Percentiles rank a stretch among this genome's conserved stretches.
These are phyloP conservation scores for Oxyria digyna DNA, from an alignment of 148 eudicot species.

Conservation along the genomic window DNA sequence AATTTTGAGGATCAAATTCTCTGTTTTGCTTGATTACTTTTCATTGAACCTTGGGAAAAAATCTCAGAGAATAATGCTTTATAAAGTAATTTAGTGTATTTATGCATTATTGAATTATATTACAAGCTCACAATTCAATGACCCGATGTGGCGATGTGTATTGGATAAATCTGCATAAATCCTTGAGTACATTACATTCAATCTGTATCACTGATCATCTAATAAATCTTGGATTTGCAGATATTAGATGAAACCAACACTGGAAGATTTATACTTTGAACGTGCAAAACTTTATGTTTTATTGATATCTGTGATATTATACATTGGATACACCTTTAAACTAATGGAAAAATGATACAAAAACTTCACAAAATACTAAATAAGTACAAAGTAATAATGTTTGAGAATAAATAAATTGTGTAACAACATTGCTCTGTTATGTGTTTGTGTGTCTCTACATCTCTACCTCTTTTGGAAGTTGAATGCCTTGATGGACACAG, in stretches of 20 bases:
- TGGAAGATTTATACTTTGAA: background rate
- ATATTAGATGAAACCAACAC: background rate
- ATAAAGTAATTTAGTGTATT: background rate
- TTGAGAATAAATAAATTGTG: background rate
- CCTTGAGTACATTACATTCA: background rate
- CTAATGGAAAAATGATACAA: background rate
- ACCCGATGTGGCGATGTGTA: no score
- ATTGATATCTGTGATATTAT: background rate
- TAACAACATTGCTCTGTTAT: background rate
- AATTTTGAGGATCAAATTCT: background rate
- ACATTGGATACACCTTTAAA: background rate
- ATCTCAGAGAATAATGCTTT: background rate
- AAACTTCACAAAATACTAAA: background rate
- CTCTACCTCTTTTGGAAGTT: conserved; percentile 61
- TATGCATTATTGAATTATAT: no score
- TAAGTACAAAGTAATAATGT: background rate
- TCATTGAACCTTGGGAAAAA: background rate
- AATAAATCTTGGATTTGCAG: background rate
- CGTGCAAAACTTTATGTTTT: background rate
- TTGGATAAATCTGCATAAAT: background rate
- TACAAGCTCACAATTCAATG: no score
- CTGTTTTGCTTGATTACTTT: no score
- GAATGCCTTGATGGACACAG: conserved; percentile 42
- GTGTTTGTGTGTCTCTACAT: background rate
- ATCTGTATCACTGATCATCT: background rate